Conservation (phyloP, 768 basidiomycete species). For the Serendipita vermifera region DNA sequence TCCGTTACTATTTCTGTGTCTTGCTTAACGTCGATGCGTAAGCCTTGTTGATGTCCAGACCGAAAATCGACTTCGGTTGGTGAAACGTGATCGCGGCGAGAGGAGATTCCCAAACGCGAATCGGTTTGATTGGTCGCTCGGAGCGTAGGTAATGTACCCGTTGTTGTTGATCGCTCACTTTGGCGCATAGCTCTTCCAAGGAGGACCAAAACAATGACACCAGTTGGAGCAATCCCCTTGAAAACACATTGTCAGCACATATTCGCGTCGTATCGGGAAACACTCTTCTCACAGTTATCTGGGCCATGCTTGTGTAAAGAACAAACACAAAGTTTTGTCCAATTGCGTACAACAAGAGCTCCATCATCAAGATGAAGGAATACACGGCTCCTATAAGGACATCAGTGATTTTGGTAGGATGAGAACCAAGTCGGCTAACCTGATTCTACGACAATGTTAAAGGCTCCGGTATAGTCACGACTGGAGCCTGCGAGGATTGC, state of each 20-base stretch:
- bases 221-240: neutral
- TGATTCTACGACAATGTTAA: neutral
- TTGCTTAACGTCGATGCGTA: too few species aligned
- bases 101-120: too few species aligned
- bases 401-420: neutral
- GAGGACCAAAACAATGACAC: neutral
- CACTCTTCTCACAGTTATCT: too few species aligned
- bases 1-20: too few species aligned
- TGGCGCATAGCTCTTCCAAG: neutral
- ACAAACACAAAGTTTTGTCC: neutral
- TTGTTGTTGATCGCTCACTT: too few species aligned
- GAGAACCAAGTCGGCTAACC: neutral
- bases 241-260: too few species aligned
- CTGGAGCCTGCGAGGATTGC: neutral
- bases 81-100: too few species aligned
- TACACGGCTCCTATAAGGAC: neutral
- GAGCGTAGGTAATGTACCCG: too few species aligned
- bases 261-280: too few species aligned
- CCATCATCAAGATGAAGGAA: neutral
- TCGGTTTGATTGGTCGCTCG: too few species aligned
- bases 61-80: too few species aligned
- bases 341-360: neutral
- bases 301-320: neutral
- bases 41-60: too few species aligned
- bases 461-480: neutral